These are phyloP conservation scores for Telopea speciosissima DNA, from an alignment of 177 flowering plant genomes.

Conservation along the genomic window DNA sequence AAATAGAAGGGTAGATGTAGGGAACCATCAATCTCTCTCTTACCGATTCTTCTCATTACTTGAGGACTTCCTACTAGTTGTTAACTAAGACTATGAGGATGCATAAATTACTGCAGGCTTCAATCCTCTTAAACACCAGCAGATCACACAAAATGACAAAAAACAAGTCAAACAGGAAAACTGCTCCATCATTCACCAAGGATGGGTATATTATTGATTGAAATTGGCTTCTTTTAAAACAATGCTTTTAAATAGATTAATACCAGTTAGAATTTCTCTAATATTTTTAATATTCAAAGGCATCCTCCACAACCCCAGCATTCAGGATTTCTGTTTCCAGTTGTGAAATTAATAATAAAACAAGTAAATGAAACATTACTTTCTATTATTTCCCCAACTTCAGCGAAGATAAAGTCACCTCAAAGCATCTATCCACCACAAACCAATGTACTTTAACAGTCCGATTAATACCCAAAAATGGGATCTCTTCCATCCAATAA, in stretches of 20 bases:
- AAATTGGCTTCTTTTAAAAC: background rate
- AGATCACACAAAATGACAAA: background rate
- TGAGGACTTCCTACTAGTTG: background rate
- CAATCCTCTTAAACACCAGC: background rate
- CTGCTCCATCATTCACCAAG: background rate
- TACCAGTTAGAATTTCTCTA: background rate
- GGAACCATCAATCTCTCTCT: background rate
- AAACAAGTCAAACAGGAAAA: background rate
- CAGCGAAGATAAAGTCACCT: too few species aligned
- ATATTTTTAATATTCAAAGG: too few species aligned
- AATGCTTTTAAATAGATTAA: too few species aligned
- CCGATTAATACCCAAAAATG: too few species aligned
- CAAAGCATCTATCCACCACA: too few species aligned
- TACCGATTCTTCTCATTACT: background rate
- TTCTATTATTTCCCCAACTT: too few species aligned
- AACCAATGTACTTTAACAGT: too few species aligned
- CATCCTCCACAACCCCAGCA: background rate
- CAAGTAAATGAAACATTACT: too few species aligned
- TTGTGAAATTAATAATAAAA: too few species aligned
- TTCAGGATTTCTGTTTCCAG: background rate
- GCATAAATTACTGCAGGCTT: background rate
- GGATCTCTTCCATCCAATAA: too few species aligned
- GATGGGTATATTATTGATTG: background rate
- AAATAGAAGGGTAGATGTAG: background rate
- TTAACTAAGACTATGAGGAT: background rate